phyloP scores from a whole-genome alignment of 202 grass and related monocot genomes.

The Setaria viridis region DNA sequence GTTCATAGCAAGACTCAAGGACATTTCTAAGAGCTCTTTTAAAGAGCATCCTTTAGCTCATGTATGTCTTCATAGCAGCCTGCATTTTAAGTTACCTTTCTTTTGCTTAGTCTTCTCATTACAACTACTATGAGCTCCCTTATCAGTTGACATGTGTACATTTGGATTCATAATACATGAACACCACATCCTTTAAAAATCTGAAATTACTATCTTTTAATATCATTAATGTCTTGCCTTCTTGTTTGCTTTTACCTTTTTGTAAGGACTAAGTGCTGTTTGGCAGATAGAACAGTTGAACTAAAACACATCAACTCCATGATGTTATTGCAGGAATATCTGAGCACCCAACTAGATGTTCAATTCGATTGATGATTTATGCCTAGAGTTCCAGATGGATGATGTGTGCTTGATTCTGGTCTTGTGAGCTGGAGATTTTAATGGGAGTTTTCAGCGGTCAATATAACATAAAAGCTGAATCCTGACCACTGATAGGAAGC shows the following conservation, averaged over 20 bases:
- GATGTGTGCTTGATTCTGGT: not conserved
- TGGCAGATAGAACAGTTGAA: not conserved
- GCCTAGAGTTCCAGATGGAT: not conserved
- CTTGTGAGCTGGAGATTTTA: not conserved
- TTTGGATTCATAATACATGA: not conserved
- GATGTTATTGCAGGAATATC: not conserved
- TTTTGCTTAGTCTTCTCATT: not conserved
- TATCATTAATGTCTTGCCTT: not conserved
- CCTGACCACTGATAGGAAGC: not conserved
- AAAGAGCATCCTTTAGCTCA: not conserved
- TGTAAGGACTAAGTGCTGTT: not conserved
- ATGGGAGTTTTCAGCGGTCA: not conserved
- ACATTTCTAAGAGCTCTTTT: not conserved
- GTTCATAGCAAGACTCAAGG: not conserved
- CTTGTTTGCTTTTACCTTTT: not conserved
- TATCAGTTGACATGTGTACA: not conserved
- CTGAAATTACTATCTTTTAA: not conserved
- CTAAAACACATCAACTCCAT: not conserved
- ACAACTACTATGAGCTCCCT: not conserved
- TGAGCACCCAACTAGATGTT: slow-evolving; percentile 23
- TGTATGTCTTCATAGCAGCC: not conserved
- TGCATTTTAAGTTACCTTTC: slow-evolving; percentile 16
- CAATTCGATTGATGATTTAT: not conserved
- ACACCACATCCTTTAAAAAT: not conserved
- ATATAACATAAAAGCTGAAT: not conserved